A percentile compares a stretch with the other conserved stretches of the same genome.
Evolutionary conservation across 108 stramenopile genomes (phyloP).

Genomic region (Pseudonitzschia delicatissima): DNA sequence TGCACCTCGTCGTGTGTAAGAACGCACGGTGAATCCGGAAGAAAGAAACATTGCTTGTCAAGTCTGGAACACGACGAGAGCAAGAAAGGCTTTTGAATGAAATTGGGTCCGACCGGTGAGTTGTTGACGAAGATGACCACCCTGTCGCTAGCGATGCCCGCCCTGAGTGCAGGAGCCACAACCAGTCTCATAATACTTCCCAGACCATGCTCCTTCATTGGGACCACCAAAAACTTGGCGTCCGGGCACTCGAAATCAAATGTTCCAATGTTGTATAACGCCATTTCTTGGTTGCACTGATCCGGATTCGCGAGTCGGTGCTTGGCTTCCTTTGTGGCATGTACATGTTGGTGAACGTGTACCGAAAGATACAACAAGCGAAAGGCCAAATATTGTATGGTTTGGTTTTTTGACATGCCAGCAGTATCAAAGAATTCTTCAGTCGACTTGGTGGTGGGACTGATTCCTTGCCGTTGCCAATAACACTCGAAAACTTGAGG

Average conservation of each 20-base stretch:
- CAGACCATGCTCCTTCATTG: slow-evolving; percentile 29
- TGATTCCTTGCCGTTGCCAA: not conserved
- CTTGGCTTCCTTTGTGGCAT: slow-evolving; percentile 35
- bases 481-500: not conserved
- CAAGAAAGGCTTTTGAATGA: slow-evolving; percentile 27
- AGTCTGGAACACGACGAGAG: slow-evolving; percentile 30
- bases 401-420: not conserved
- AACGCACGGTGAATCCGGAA: slow-evolving; percentile 37
- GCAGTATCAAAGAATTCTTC: too few relatives aligned
- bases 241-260: slow-evolving; percentile 56
- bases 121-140: slow-evolving; percentile 41
- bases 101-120: slow-evolving; percentile 18
- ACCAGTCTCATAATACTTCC: slow-evolving; percentile 34
- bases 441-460: not conserved
- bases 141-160: slow-evolving; percentile 38
- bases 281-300: slow-evolving; percentile 12
- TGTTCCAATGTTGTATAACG: slow-evolving; percentile 19
- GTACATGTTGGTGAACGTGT: slow-evolving; percentile 42
- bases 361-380: slow-evolving; percentile 38
- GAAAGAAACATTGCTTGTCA: slow-evolving; percentile 48
- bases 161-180: slow-evolving; percentile 33
- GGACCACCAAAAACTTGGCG: slow-evolving; percentile 44
- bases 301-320: slow-evolving; percentile 2
- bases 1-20: slow-evolving; percentile 25
- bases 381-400: slow-evolving; percentile 26